Evolutionary conservation across 2,329 filamentous ascomycete genomes (phyloP), one percentile per base, ranked within the genome.

Genomic region (Macrophomina tecta): DNA sequence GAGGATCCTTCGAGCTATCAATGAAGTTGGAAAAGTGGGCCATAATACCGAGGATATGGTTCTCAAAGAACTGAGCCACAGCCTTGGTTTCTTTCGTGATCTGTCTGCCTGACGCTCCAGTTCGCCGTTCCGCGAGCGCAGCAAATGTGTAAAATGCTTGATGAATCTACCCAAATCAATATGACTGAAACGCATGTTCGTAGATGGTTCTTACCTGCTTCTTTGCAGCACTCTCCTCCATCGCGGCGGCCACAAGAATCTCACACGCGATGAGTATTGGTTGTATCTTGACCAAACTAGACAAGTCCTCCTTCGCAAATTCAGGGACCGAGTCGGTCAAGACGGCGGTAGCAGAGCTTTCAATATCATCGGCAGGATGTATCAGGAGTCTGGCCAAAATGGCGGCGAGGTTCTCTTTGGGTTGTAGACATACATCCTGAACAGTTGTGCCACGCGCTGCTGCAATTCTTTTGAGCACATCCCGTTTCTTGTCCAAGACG

Each of bases 11-110:
- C 12, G 84, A 82, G 74, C 92, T 90, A 72, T 94, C 95, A 67
- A 97, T 89, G 9, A 84, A 82, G 69, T 94, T 89, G 0, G 92
- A 92, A 70, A 98, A 89, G 42, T 90, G 87, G 6, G 92, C 89
- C 79, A 97, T 93, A 64, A 98, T 88, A 5, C 93, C 94, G 6
- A 99, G 85, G 40, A 96, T 89, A 76, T 97, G 90, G 36, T 87
- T 86, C 69, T 96, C 90, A 49, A 98, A 86, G 75, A 97, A 98
- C 0, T 86, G 82, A 0, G 89, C 89, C 30, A 96, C 83, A 87
- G 79, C 68, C 90, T 87, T 1, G 79, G 80, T 64, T 84, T 81
- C 73, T 42, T 83, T 86, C 1, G 81, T 76, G 28, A 79, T 74
- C 28, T 76, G 76, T 78, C 82, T 56, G 80, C 78, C 56, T 82